Conservation (phyloP, 805 yeast genomes). For the Suhomyces tanzawaensis region DNA sequence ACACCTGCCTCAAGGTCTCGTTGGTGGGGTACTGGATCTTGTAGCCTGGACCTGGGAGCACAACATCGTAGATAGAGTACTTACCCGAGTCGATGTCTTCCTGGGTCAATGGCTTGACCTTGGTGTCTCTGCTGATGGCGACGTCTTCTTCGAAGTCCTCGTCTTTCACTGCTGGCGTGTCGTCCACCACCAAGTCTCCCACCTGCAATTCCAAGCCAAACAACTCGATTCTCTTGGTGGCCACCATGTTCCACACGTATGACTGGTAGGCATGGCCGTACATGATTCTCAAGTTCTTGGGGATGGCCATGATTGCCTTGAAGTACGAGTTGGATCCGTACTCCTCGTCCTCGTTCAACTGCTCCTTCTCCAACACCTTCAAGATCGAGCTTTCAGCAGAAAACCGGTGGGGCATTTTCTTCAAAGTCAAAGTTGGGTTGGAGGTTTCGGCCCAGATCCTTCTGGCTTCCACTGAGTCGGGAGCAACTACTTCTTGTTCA, state of each 20-base stretch:
- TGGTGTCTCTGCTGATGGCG: constrained; percentile 50
- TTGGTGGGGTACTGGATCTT: constrained; percentile 85
- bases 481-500: constrained; percentile 81
- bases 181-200: constrained; percentile 73
- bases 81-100: constrained; percentile 62
- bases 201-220: constrained; percentile 68
- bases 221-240: constrained; percentile 68
- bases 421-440: constrained; percentile 63
- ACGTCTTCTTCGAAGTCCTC: constrained; percentile 72
- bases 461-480: constrained; percentile 82
- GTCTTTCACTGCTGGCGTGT: constrained; percentile 15
- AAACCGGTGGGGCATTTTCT: constrained; percentile 82
- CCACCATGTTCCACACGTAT: constrained; percentile 88
- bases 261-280: constrained; percentile 98
- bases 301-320: constrained; percentile 82
- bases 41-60: constrained; percentile 95
- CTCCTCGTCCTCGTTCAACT: constrained; percentile 40
- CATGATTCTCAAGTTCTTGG: constrained; percentile 89
- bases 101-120: constrained; percentile 73
- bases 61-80: constrained; percentile 76
- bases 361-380: constrained; percentile 53
- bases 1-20: constrained; percentile 54
- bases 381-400: constrained; percentile 80
- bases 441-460: constrained; percentile 72
- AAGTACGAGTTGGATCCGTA: constrained; percentile 59